These are phyloP conservation scores for Pontederia crassipes DNA, from an alignment of 176 grass and related monocot species.

Conservation along the genomic window DNA sequence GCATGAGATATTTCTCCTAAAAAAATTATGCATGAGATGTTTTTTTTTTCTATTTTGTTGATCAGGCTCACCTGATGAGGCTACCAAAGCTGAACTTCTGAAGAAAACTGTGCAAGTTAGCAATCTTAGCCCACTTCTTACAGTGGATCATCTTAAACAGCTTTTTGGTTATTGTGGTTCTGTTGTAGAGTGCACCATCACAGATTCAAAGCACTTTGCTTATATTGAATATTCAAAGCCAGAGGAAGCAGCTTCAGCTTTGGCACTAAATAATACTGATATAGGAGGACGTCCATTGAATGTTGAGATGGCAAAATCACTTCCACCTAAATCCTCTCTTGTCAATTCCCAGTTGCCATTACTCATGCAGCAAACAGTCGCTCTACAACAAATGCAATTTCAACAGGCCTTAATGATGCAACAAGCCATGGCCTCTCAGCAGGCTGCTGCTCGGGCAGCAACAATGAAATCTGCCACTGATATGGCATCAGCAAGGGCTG, in stretches of 20 bases:
- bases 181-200: conserved; percentile 74
- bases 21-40: neutral
- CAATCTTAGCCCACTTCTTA: conserved; percentile 83
- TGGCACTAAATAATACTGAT: conserved; percentile 65
- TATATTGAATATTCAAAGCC: conserved; percentile 83
- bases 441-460: conserved; percentile 62
- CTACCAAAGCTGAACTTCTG: conserved; percentile 41
- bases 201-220: conserved; percentile 78
- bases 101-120: conserved; percentile 93
- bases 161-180: conserved; percentile 76
- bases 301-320: conserved; percentile 96
- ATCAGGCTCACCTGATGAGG: conserved; percentile 50
- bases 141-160: conserved; percentile 70
- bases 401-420: conserved; percentile 93
- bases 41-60: neutral
- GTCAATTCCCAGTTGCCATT: conserved; percentile 54
- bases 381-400: conserved; percentile 90
- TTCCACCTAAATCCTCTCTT: conserved; percentile 47
- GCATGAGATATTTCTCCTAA: neutral
- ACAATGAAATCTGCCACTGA: conserved; percentile 98
- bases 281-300: conserved; percentile 81
- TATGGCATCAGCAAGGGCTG: conserved; percentile 81
- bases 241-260: conserved; percentile 72
- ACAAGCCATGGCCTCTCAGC: conserved; percentile 61
- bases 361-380: conserved; percentile 98